Percentiles rank a stretch among this genome's conserved stretches.
Evolutionary conservation across 352 stramenopile species (phyloP).

Genomic region (Phytopythium montanum): DNA sequence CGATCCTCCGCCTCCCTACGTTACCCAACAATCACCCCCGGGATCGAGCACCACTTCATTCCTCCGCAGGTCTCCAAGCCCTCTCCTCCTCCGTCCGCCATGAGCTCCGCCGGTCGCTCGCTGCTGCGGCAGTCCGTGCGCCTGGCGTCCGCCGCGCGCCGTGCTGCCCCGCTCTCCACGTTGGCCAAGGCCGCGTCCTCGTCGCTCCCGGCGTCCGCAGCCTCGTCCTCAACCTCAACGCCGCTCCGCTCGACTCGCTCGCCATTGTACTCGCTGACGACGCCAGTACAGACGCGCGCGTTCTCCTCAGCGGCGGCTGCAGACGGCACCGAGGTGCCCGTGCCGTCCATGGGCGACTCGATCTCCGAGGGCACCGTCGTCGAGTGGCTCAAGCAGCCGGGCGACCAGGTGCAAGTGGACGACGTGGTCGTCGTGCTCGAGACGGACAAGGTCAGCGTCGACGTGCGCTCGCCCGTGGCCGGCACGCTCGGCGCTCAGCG

Average conservation of each 20-base stretch:
- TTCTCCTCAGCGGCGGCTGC: conserved; percentile 36
- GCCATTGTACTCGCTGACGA: not conserved
- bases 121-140: conserved; percentile 4
- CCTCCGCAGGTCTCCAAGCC: not conserved
- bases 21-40: not conserved
- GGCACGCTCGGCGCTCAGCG: conserved; percentile 90
- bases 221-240: not conserved
- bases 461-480: conserved; percentile 81
- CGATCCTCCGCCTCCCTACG: not conserved
- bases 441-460: conserved; percentile 97
- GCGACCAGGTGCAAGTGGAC: conserved; percentile 92
- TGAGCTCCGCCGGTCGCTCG: conserved; percentile 4
- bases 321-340: conserved; percentile 50
- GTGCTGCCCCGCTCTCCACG: not conserved
- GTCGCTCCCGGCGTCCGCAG: no score
- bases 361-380: conserved; percentile 98
- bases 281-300: conserved; percentile 8
- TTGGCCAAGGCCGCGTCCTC: not conserved
- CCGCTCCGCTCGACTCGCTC: not conserved
- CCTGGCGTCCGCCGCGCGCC: not conserved
- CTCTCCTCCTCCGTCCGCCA: not conserved
- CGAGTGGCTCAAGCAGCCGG: conserved; percentile 92
- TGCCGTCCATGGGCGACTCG: conserved; percentile 92
- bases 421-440: conserved; percentile 98
- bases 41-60: not conserved